phyloP scores from a whole-genome alignment of 106 monocot genomes.

The Dendrobium chrysotoxum region DNA sequence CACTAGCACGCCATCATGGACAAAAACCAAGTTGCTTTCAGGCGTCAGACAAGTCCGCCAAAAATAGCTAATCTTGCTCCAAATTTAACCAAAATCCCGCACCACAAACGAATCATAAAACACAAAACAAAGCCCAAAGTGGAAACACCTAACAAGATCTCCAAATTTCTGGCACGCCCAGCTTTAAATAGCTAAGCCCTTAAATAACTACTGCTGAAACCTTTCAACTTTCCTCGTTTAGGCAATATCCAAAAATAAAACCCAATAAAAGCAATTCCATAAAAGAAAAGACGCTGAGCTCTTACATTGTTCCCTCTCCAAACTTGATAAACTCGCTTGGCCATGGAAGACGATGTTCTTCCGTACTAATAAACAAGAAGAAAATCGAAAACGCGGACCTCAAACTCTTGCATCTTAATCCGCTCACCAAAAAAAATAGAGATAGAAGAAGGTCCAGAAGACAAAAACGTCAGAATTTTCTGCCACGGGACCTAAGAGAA shows the following conservation, averaged over 20 bases:
- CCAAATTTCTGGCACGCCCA: neutral
- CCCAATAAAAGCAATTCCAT: constrained; percentile 1
- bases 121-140: neutral
- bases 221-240: neutral
- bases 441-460: neutral
- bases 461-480: neutral
- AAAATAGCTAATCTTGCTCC: neutral
- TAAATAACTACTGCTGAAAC: neutral
- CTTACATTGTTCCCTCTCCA: constrained; percentile 43
- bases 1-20: neutral
- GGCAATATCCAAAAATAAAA: neutral
- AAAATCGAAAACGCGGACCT: neutral
- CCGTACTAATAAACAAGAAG: neutral
- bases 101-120: neutral
- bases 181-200: neutral
- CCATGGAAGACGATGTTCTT: neutral
- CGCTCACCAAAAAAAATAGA: neutral
- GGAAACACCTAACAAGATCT: neutral
- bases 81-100: neutral
- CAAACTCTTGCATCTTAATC: neutral
- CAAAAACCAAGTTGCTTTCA: neutral
- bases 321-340: constrained; percentile 29
- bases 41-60: neutral
- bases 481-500: neutral
- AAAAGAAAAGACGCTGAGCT: neutral